Conservation (phyloP, 1,284 basidiomycete species). For the Cutaneotrichosporon sp. region DNA sequence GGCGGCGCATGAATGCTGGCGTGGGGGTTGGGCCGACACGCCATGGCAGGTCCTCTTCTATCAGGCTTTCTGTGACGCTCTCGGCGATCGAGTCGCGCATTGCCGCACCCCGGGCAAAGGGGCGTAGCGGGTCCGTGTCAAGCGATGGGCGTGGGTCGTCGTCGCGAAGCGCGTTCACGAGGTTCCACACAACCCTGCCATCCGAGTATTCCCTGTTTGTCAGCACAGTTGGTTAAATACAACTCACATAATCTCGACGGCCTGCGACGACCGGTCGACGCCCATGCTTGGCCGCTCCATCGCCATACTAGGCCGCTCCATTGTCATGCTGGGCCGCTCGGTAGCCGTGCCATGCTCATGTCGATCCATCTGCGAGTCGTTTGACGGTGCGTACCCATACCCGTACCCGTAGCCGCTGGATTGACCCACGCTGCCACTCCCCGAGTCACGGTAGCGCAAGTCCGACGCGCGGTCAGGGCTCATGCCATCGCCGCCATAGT, state of each 20-base stretch:
- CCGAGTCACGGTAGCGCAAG: not conserved
- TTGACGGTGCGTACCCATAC: not conserved
- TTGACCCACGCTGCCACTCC: not conserved
- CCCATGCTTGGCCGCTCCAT: not conserved
- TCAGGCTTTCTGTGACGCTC: conserved; percentile 5
- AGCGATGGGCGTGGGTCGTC: conserved; percentile 10
- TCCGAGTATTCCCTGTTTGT: conserved; percentile 45
- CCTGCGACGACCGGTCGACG: conserved; percentile 29
- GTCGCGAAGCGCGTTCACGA: conserved; percentile 43
- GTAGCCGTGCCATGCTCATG: not conserved
- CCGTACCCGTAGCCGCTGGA: not conserved
- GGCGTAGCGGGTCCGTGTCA: not conserved
- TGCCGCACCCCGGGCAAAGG: not conserved
- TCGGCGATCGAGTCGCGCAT: conserved; percentile 13
- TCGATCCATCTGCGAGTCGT: not conserved
- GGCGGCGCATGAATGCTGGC: conserved; percentile 26
- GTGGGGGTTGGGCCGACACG: conserved; percentile 21
- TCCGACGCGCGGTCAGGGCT: not conserved
- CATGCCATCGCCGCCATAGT: conserved; percentile 13
- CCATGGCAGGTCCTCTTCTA: conserved; percentile 20
- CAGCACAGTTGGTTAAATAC: not conserved
- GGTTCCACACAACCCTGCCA: conserved; percentile 47
- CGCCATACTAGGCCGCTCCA: not conserved
- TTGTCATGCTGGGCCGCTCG: not conserved
- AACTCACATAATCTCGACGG: conserved; percentile 44